Percentiles rank a stretch among this genome's conserved stretches.
Conservation (phyloP, 2,329 filamentous ascomycete species). For the Helotiales sp. region DNA sequence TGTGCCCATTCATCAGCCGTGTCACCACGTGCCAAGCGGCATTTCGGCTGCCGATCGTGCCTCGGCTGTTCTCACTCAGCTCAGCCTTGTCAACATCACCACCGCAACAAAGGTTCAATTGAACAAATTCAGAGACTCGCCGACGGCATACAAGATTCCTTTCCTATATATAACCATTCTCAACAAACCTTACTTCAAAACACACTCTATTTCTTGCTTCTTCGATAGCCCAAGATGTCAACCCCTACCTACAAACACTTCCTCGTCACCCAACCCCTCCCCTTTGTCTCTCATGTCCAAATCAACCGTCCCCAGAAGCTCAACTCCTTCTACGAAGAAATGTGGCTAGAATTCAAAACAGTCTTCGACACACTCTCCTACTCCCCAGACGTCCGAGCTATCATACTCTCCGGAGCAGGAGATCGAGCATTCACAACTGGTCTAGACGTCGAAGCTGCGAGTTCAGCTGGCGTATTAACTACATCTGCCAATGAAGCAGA, state of each 20-base stretch:
- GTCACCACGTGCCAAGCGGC: not conserved
- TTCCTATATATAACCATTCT: not conserved
- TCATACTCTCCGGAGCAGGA: conserved; percentile 80
- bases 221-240: not conserved
- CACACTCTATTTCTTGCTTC: no score
- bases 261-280: conserved; percentile 68
- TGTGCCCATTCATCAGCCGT: no score
- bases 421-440: conserved; percentile 84
- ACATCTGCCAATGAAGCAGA: conserved; percentile 45
- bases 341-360: conserved; percentile 79
- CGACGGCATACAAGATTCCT: no score
- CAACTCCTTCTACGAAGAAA: conserved; percentile 81
- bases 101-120: not conserved
- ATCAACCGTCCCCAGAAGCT: conserved; percentile 86
- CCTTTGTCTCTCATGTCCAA: conserved; percentile 84
- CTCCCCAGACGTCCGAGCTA: conserved; percentile 71
- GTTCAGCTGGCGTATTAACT: conserved; percentile 48
- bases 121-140: no score
- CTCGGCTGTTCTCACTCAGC: not conserved
- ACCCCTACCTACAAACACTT: conserved; percentile 27
- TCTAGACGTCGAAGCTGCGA: conserved; percentile 76
- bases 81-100: not conserved
- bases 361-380: conserved; percentile 73
- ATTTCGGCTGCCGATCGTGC: not conserved
- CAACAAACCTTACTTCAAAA: no score